A percentile compares a stretch with the other conserved stretches of the same genome.
phyloP scores from a whole-genome alignment of 306 rosid genomes.

The Ormosia emarginata region DNA sequence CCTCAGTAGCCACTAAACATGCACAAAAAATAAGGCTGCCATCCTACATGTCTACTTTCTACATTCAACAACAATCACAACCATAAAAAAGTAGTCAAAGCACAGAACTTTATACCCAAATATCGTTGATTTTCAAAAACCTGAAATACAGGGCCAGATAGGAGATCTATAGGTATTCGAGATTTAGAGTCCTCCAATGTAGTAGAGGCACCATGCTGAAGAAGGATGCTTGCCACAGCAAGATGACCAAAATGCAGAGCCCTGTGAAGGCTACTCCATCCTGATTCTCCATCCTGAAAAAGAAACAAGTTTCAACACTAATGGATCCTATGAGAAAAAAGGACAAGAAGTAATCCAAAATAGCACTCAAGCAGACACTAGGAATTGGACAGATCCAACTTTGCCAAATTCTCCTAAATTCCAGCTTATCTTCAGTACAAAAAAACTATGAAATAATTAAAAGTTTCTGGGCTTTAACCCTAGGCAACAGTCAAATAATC shows the following conservation, averaged over 20 bases:
- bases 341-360: not conserved
- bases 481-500: not conserved
- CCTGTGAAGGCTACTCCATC: constrained; percentile 98
- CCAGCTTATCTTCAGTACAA: not conserved
- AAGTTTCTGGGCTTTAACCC: not conserved
- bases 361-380: not conserved
- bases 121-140: constrained; percentile 44
- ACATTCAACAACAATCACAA: constrained; percentile 12
- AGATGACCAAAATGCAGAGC: constrained; percentile 96
- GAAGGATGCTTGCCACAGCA: constrained; percentile 82
- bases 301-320: not conserved
- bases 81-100: constrained; percentile 27
- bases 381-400: not conserved
- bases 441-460: not conserved
- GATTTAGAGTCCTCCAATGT: constrained; percentile 76
- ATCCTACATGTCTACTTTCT: not conserved
- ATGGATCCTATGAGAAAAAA: not conserved
- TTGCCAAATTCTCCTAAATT: not conserved
- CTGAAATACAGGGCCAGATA: constrained; percentile 78
- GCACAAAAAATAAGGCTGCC: constrained; percentile 25
- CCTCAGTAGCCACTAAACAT: constrained; percentile 72
- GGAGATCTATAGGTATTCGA: constrained; percentile 82
- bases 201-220: constrained; percentile 79
- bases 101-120: constrained; percentile 52
- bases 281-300: constrained; percentile 92